These are phyloP conservation scores for Amyloporia xantha DNA, from an alignment of 768 basidiomycete species.

Conservation along the genomic window DNA sequence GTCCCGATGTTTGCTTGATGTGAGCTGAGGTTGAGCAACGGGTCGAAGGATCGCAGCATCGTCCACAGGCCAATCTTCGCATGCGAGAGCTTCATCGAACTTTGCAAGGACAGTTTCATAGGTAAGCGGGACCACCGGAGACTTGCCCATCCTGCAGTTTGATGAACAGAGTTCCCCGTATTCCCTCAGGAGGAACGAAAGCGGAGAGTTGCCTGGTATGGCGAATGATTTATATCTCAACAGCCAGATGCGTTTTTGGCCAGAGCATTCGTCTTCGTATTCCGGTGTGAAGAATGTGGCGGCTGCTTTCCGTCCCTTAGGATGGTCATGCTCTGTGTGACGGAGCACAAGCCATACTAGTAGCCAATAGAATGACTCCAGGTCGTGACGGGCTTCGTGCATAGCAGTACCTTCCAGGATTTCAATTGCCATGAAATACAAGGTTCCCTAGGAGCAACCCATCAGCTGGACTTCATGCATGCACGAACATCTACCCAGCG, in stretches of 20 bases:
- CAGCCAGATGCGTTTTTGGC: neutral
- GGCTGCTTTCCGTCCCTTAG: neutral
- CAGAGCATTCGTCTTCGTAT: neutral
- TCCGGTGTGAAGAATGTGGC: neutral
- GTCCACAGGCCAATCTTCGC: too few species aligned
- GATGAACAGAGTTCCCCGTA: neutral
- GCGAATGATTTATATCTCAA: neutral
- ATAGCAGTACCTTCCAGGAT: neutral
- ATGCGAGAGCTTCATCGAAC: too few species aligned
- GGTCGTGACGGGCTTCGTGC: conserved; percentile 3
- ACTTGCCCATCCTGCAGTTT: neutral
- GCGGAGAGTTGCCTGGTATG: neutral
- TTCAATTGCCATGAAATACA: conserved; percentile 4
- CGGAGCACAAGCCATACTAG: conserved; percentile 7
- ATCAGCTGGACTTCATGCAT: too few species aligned
- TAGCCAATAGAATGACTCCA: conserved; percentile 12
- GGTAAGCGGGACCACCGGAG: neutral
- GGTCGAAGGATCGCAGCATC: too few species aligned
- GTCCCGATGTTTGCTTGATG: too few species aligned
- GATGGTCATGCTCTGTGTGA: conserved; percentile 1
- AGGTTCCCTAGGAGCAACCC: neutral
- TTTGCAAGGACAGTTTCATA: too few species aligned
- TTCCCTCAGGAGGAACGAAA: neutral
- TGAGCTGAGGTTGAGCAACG: too few species aligned
- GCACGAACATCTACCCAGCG: too few species aligned